phyloP scores from a whole-genome alignment of 2,329 filamentous ascomycete genomes.

The Colletotrichum somersetense region DNA sequence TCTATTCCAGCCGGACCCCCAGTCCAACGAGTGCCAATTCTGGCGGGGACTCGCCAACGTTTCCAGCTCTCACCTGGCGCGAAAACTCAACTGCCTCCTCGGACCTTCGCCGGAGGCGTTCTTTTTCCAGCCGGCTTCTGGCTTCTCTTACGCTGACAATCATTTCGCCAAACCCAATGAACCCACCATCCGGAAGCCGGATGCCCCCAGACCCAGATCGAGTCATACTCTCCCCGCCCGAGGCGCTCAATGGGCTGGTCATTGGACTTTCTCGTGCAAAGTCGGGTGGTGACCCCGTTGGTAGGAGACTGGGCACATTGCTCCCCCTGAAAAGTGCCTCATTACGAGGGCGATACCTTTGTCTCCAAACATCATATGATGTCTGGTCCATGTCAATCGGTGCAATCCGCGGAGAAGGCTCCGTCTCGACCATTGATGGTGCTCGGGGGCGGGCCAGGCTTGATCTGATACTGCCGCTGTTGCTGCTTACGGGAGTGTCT shows the following conservation, averaged over 20 bases:
- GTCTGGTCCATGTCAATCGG: constrained; percentile 48
- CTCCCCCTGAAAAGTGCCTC: constrained; percentile 25
- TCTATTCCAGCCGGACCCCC: constrained; percentile 4
- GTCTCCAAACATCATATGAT: constrained; percentile 48
- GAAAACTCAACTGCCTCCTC: constrained; percentile 22
- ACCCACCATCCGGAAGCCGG: constrained; percentile 22
- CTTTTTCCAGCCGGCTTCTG: neutral
- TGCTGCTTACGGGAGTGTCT: constrained; percentile 42
- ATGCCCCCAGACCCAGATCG: constrained; percentile 40
- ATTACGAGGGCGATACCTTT: constrained; percentile 34
- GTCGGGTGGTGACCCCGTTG: constrained; percentile 13
- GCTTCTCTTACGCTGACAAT: constrained; percentile 27
- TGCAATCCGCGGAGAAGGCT: constrained; percentile 56
- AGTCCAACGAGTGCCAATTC: constrained; percentile 15
- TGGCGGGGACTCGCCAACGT: neutral
- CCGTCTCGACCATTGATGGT: constrained; percentile 59
- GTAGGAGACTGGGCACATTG: constrained; percentile 24
- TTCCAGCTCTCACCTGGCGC: constrained; percentile 12
- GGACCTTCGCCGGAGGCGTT: constrained; percentile 15
- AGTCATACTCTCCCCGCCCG: constrained; percentile 27
- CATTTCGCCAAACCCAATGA: constrained; percentile 38
- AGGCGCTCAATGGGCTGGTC: constrained; percentile 1
- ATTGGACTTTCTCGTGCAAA: constrained; percentile 30
- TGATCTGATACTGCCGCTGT: constrained; percentile 42
- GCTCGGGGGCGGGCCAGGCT: constrained; percentile 47